Evolutionary conservation across 2,329 filamentous ascomycete species (phyloP), one percentile per base, ranked within the genome.

Genomic region (Clonostachys rosea): DNA sequence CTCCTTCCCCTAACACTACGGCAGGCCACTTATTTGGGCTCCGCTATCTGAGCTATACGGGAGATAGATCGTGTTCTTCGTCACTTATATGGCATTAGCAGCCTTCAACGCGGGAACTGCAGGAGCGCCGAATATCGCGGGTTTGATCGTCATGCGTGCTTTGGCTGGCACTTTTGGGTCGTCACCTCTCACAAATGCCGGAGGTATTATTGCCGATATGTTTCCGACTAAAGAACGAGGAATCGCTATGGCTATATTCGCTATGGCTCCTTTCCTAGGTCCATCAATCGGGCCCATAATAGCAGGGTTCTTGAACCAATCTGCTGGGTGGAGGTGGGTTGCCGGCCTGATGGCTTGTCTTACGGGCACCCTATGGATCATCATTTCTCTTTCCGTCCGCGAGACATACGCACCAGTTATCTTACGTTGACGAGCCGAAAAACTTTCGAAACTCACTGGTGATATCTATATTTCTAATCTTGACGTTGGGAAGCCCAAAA

Each of bases 241-340:
- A 13, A 60, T 74, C 37, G 85, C 84, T 1, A 76, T 81, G 54
- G 75, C 77, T n/a, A 56, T 85, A 34, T 89, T 86, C 54, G 77
- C 83, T 2, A 71, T 79, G 11, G 79, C 78, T n/a, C 80, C 80
- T 0, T 82, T 81, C 59, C 65, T 83, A 49, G 80, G 81, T 3
- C 77, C 81, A 1, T 74, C 56, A 71, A 5, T 71, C 71, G 58
- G 80, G 4, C 83, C 84, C 0, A 79, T 85, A 48, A 73, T 77
- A 16, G 78, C 77, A 48, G 79, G 79, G 2, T 84, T 83, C 59
- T 56, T 83, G 3, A 75, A 75, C 3, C 69, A 79, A 64, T 68
- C 68, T 5, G 69, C 68, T 8, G 79, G 78, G 5, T 82, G 80
- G 81, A 64, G 76, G 54, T 83, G 80, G 81, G 72, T 83, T 24